phyloP scores from a whole-genome alignment of 2,329 filamentous ascomycete species.

The Hirsutella rhossiliensis region DNA sequence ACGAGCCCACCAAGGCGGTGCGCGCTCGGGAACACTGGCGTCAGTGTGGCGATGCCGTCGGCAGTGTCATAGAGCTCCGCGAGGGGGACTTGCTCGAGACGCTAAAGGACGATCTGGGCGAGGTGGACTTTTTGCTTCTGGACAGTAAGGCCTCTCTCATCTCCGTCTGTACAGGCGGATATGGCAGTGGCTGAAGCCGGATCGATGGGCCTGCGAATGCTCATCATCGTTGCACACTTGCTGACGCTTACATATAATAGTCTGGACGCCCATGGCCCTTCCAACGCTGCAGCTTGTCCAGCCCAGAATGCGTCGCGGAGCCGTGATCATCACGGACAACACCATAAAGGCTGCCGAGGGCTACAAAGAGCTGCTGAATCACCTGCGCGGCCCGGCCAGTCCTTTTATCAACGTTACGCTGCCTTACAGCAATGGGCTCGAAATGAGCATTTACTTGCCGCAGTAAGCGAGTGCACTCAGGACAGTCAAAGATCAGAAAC shows the following conservation, averaged over 20 bases:
- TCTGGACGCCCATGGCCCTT: slow-evolving; percentile 43
- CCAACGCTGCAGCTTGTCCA: slow-evolving; percentile 37
- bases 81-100: slow-evolving; percentile 48
- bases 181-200: no score
- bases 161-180: no score
- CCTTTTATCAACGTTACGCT: slow-evolving; percentile 31
- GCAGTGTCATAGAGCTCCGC: slow-evolving; percentile 39
- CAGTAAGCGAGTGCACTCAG: no score
- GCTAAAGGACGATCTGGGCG: slow-evolving; percentile 22
- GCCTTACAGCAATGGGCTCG: slow-evolving; percentile 18
- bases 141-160: slow-evolving; percentile 38
- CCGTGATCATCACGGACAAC: slow-evolving; percentile 39
- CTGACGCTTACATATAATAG: slow-evolving; percentile 15
- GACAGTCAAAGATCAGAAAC: no score
- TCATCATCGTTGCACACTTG: not conserved
- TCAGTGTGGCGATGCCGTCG: slow-evolving; percentile 36
- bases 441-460: slow-evolving; percentile 10
- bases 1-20: slow-evolving; percentile 40
- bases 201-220: no score
- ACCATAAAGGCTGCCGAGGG: slow-evolving; percentile 22
- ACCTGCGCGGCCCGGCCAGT: slow-evolving; percentile 30
- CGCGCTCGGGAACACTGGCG: slow-evolving; percentile 42
- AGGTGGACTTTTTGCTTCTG: slow-evolving; percentile 46
- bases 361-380: slow-evolving; percentile 36
- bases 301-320: slow-evolving; percentile 31